Evolutionary conservation across 495 filamentous ascomycete species (phyloP).

Genomic region (Pyrenula massariospora): DNA sequence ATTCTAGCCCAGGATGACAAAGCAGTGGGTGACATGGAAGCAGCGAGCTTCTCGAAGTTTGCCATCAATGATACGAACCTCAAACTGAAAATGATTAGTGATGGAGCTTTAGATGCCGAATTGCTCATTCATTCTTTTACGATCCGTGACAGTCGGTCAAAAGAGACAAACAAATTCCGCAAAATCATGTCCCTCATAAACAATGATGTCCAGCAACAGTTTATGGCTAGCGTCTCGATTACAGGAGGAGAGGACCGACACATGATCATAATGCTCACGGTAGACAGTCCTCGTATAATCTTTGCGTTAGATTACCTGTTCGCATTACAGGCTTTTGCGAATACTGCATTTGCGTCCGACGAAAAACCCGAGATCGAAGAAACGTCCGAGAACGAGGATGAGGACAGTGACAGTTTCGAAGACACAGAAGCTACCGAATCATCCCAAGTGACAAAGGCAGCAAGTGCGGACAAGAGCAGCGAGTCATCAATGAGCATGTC

Average conservation of each 20-base stretch:
- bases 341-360: constrained; percentile 52
- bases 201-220: constrained; percentile 81
- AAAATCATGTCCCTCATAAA: constrained; percentile 98
- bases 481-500: constrained; percentile 54
- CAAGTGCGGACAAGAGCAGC: constrained; percentile 10
- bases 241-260: constrained; percentile 74
- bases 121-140: constrained; percentile 90
- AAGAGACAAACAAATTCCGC: constrained; percentile 86
- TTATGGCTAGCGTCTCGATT: constrained; percentile 94
- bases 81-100: constrained; percentile 89
- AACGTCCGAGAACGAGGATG: constrained; percentile 42
- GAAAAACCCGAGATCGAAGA: constrained; percentile 40
- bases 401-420: constrained; percentile 49
- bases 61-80: constrained; percentile 83
- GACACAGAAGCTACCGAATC: constrained; percentile 19
- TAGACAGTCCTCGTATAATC: constrained; percentile 91
- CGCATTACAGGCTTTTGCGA: constrained; percentile 72
- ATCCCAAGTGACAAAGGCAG: constrained; percentile 6
- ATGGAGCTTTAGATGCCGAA: constrained; percentile 86
- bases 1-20: constrained; percentile 62
- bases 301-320: constrained; percentile 92
- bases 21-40: constrained; percentile 66
- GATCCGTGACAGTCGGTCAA: constrained; percentile 75
- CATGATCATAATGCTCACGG: constrained; percentile 82
- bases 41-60: constrained; percentile 81